phyloP scores from a whole-genome alignment of 495 filamentous ascomycete genomes.

The Talaromyces liani region DNA sequence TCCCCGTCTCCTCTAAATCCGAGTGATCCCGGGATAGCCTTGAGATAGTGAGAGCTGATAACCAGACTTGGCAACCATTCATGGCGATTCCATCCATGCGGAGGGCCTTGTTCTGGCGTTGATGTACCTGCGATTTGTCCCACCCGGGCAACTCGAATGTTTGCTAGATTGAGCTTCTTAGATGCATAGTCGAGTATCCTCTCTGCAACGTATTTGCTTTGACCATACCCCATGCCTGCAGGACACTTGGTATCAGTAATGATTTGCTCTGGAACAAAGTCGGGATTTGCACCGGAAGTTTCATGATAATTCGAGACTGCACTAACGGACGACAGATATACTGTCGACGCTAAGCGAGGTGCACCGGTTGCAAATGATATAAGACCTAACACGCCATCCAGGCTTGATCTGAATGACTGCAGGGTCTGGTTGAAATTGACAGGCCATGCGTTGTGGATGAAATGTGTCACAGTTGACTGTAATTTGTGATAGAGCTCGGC shows the following conservation, averaged over 20 bases:
- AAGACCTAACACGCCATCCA: constrained; percentile 18
- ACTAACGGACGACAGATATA: constrained; percentile 10
- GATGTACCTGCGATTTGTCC: constrained; percentile 20
- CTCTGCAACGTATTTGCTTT: constrained; percentile 19
- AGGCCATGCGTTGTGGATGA: constrained; percentile 30
- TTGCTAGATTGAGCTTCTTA: constrained; percentile 5
- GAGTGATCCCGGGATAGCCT: constrained; percentile 41
- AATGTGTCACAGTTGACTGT: constrained; percentile 2
- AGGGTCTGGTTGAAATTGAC: constrained; percentile 28
- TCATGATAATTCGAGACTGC: constrained; percentile 8
- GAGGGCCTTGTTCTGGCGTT: constrained; percentile 8
- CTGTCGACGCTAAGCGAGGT: constrained; percentile 15
- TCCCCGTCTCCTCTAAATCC: constrained; percentile 14
- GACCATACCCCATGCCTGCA: constrained; percentile 16
- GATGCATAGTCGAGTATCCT: constrained; percentile 12
- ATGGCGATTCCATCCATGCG: constrained; percentile 42
- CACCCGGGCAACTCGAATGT: constrained; percentile 10
- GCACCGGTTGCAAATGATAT: constrained; percentile 14
- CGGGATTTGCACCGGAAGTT: not conserved
- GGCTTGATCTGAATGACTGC: constrained; percentile 20
- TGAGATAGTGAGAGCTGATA: constrained; percentile 20
- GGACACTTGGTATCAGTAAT: constrained; percentile 11
- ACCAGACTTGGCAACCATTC: constrained; percentile 46
- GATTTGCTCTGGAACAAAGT: constrained; percentile 11
- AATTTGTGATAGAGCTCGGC: constrained; percentile 12